phyloP scores from a whole-genome alignment of 2,329 filamentous ascomycete genomes.

The Neonectria neomacrospora region DNA sequence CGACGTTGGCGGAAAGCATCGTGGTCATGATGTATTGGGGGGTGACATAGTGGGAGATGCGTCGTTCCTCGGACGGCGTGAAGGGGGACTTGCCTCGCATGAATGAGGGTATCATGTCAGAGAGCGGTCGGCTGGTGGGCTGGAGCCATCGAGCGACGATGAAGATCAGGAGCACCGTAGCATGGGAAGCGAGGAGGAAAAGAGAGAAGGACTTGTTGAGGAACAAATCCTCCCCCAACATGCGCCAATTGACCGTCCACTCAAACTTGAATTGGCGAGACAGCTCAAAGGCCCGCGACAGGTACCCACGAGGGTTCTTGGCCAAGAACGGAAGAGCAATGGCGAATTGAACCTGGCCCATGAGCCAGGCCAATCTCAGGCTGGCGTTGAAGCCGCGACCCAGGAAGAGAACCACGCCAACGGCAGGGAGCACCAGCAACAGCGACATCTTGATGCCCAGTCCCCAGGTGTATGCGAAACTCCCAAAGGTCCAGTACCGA shows the following conservation, averaged over 20 bases:
- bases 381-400: slow-evolving; percentile 74
- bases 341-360: slow-evolving; percentile 80
- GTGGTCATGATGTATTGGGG: slow-evolving; percentile 80
- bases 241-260: slow-evolving; percentile 99
- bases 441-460: slow-evolving; percentile 96
- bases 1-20: slow-evolving; percentile 78
- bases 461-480: slow-evolving; percentile 78
- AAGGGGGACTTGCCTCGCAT: slow-evolving; percentile 58
- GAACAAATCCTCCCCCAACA: slow-evolving; percentile 86
- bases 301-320: slow-evolving; percentile 75
- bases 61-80: slow-evolving; percentile 62
- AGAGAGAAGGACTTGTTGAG: slow-evolving; percentile 75
- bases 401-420: slow-evolving; percentile 80
- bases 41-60: slow-evolving; percentile 69
- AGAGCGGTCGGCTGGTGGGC: slow-evolving; percentile 69
- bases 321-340: slow-evolving; percentile 75
- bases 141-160: slow-evolving; percentile 76
- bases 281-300: slow-evolving; percentile 88
- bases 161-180: slow-evolving; percentile 73
- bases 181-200: slow-evolving; percentile 73
- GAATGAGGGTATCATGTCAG: slow-evolving; percentile 62
- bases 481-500: slow-evolving; percentile 77
- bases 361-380: slow-evolving; percentile 75
- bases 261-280: slow-evolving; percentile 92
- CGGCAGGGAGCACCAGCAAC: slow-evolving; percentile 82